phyloP scores from a whole-genome alignment of 1,284 basidiomycete genomes.

The Leccinum pachyderme region DNA sequence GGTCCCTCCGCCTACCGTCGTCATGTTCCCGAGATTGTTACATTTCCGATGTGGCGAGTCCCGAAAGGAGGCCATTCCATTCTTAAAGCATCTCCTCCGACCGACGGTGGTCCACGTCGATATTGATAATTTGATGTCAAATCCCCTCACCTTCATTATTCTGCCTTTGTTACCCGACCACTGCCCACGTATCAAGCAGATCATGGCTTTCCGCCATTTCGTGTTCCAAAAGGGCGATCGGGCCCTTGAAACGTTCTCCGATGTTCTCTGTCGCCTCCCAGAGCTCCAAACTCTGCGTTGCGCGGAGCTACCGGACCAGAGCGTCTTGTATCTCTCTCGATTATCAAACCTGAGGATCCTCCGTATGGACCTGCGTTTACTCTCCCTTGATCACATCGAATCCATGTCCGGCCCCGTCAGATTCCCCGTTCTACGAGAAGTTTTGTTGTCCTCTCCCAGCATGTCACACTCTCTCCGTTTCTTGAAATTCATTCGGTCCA shows the following conservation, averaged over 20 bases:
- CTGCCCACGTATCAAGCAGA: slow-evolving; percentile 26
- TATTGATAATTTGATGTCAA: slow-evolving; percentile 31
- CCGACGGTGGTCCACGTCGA: slow-evolving; percentile 27
- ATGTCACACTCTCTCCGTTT: slow-evolving; percentile 24
- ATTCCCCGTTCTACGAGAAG: slow-evolving; percentile 25
- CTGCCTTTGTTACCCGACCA: slow-evolving; percentile 20
- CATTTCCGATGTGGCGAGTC: slow-evolving; percentile 30
- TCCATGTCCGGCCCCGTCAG: slow-evolving; percentile 5
- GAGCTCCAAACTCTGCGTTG: slow-evolving; percentile 28
- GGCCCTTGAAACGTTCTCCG: slow-evolving; percentile 24
- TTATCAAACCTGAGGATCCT: slow-evolving; percentile 25
- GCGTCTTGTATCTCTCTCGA: slow-evolving; percentile 21
- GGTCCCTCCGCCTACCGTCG: slow-evolving; percentile 14
- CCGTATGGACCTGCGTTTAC: slow-evolving; percentile 27
- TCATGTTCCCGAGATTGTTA: slow-evolving; percentile 23
- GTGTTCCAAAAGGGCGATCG: slow-evolving; percentile 27
- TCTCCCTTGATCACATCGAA: slow-evolving; percentile 25
- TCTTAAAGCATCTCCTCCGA: slow-evolving; percentile 24
- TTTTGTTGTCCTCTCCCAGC: slow-evolving; percentile 23
- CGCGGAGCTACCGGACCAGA: slow-evolving; percentile 26
- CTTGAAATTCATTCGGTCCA: slow-evolving; percentile 27
- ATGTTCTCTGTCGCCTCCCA: slow-evolving; percentile 21
- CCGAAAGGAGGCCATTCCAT: slow-evolving; percentile 22
- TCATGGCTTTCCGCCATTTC: slow-evolving; percentile 32
- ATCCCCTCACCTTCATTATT: slow-evolving; percentile 19